Conservation (phyloP, 805 yeast species). For the Yamadazyma nakazawae region DNA sequence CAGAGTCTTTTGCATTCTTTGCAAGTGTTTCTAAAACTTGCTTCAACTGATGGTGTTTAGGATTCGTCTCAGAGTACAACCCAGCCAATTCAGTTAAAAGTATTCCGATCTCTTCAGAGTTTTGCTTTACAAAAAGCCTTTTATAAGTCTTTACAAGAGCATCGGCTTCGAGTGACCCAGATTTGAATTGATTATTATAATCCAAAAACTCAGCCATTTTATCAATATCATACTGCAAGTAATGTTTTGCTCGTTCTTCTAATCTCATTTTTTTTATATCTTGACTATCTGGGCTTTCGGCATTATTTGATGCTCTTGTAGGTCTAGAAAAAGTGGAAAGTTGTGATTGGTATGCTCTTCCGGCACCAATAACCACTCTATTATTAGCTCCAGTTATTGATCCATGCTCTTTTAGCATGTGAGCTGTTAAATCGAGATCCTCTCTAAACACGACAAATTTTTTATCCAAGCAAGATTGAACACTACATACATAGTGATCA, state of each 20-base stretch:
- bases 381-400: slow-evolving; percentile 47
- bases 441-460: slow-evolving; percentile 90
- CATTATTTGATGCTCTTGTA: slow-evolving; percentile 16
- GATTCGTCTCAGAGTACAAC: slow-evolving; percentile 41
- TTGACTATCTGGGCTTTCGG: slow-evolving; percentile 32
- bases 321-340: slow-evolving; percentile 52
- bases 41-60: slow-evolving; percentile 11
- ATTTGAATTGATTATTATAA: slow-evolving; percentile 46
- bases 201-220: slow-evolving; percentile 48
- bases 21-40: slow-evolving; percentile 14
- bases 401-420: slow-evolving; percentile 80
- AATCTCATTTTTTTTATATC: slow-evolving; percentile 58
- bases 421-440: slow-evolving; percentile 82
- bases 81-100: slow-evolving; percentile 64
- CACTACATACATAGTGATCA: slow-evolving; percentile 75
- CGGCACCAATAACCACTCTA: slow-evolving; percentile 37
- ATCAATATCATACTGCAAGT: slow-evolving; percentile 52
- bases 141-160: slow-evolving; percentile 48
- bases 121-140: slow-evolving; percentile 16
- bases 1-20: slow-evolving; percentile 11
- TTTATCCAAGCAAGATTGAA: slow-evolving; percentile 76
- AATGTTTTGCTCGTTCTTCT: slow-evolving; percentile 83
- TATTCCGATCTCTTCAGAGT: slow-evolving; percentile 47
- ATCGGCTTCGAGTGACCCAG: slow-evolving; percentile 44
- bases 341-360: slow-evolving; percentile 52